These are phyloP conservation scores for Cyberlindnera bimundalis DNA, from an alignment of 805 yeast species.

Conservation along the genomic window DNA sequence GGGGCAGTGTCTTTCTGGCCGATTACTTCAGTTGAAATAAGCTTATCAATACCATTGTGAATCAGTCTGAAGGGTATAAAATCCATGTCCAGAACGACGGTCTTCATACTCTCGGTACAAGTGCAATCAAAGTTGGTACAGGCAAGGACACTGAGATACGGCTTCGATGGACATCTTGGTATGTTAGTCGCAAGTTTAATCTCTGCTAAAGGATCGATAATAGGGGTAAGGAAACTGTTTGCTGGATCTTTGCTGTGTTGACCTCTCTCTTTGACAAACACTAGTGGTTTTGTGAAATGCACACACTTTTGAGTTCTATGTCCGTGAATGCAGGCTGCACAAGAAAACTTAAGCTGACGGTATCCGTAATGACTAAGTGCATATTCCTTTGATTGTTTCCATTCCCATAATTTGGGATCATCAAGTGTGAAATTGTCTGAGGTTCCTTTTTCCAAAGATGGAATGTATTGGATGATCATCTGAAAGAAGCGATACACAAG, in stretches of 20 bases:
- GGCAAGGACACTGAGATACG: neutral
- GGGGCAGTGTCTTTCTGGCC: neutral
- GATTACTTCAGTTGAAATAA: neutral
- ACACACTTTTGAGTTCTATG: slow-evolving; percentile 4
- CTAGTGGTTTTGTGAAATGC: slow-evolving; percentile 1
- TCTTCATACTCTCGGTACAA: neutral
- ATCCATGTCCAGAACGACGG: neutral
- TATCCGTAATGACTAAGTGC: neutral
- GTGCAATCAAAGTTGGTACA: neutral
- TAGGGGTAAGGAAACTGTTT: slow-evolving; percentile 3
- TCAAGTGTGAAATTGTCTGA: neutral
- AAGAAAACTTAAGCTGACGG: slow-evolving; percentile 6
- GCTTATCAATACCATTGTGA: neutral
- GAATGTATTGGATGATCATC: slow-evolving; percentile 1
- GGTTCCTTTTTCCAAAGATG: neutral
- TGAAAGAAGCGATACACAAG: neutral
- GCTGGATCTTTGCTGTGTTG: slow-evolving; percentile 4
- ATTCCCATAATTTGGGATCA: neutral
- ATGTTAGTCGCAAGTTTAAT: neutral
- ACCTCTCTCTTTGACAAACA: slow-evolving; percentile 7
- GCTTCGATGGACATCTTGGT: slow-evolving; percentile 1
- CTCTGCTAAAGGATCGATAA: slow-evolving; percentile 1
- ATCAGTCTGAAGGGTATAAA: neutral
- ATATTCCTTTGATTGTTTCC: neutral
- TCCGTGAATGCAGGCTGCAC: slow-evolving; percentile 6